Conservation (phyloP, 257 asterid species). For the Solanum sejunctum region DNA sequence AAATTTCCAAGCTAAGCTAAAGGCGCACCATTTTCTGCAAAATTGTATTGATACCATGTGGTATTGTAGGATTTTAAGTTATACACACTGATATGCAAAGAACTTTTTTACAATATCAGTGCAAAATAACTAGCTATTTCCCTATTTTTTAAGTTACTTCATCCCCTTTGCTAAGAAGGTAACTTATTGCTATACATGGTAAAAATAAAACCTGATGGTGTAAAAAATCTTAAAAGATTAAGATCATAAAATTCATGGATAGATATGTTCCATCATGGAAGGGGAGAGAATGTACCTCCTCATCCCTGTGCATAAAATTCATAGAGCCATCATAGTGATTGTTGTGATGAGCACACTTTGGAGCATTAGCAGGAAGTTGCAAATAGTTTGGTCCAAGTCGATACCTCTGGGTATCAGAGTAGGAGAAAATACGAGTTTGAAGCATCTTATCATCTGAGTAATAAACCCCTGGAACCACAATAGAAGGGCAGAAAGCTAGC, state of each 20-base stretch:
- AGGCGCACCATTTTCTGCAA: not conserved
- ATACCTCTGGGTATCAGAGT: slow-evolving; percentile 25
- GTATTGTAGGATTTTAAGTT: not conserved
- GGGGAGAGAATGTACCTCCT: slow-evolving; percentile 12
- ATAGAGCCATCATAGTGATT: slow-evolving; percentile 25
- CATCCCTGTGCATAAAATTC: slow-evolving; percentile 35
- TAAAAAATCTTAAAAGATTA: not conserved
- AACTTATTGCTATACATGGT: not conserved
- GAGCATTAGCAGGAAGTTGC: slow-evolving; percentile 29
- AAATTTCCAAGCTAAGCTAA: not conserved
- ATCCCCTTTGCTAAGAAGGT: not conserved
- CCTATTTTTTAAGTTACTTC: not conserved
- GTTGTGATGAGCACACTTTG: slow-evolving; percentile 24
- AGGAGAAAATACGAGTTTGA: slow-evolving; percentile 26
- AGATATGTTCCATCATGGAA: not conserved
- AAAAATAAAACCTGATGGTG: not conserved
- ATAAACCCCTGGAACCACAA: slow-evolving; percentile 23
- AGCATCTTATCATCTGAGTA: slow-evolving; percentile 23
- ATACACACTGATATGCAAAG: not conserved
- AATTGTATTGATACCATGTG: not conserved
- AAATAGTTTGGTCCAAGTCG: slow-evolving; percentile 30
- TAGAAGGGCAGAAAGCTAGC: slow-evolving; percentile 23
- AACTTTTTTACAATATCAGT: not conserved
- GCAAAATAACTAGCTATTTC: not conserved
- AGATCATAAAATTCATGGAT: not conserved